Percentiles rank a stretch among this genome's conserved stretches.
Evolutionary conservation across 805 yeast genomes (phyloP).

Genomic region (Ogataea polymorpha): DNA sequence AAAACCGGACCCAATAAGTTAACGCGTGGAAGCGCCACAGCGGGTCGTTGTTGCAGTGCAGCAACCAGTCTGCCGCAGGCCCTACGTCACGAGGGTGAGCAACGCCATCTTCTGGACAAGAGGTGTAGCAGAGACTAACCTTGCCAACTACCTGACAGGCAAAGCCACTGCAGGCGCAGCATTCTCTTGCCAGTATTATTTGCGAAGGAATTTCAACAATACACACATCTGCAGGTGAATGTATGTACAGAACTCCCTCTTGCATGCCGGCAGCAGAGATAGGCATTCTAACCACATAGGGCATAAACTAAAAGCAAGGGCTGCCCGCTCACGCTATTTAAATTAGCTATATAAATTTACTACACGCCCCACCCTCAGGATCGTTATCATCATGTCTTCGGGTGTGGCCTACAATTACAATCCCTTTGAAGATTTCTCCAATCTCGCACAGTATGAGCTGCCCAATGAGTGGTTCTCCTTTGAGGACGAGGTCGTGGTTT

Average conservation of each 20-base stretch:
- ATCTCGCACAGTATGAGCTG: slow-evolving; percentile 7
- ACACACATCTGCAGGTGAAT: slow-evolving; percentile 7
- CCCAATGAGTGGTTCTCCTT: slow-evolving; percentile 10
- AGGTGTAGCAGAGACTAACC: background rate
- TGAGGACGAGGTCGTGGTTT: slow-evolving; percentile 12
- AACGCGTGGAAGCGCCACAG: background rate
- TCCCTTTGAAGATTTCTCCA: slow-evolving; percentile 15
- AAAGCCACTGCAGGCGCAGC: background rate
- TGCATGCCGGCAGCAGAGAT: slow-evolving; percentile 4
- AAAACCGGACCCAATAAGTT: background rate
- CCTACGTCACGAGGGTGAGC: too few species aligned
- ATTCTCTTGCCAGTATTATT: slow-evolving; percentile 4
- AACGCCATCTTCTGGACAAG: too few species aligned
- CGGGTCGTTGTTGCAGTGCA: background rate
- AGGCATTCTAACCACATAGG: slow-evolving; percentile 11
- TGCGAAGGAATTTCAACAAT: slow-evolving; percentile 10
- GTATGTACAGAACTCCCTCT: slow-evolving; percentile 8
- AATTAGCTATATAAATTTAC: background rate
- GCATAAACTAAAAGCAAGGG: slow-evolving; percentile 5
- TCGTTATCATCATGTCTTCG: slow-evolving; percentile 8
- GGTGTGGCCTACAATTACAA: slow-evolving; percentile 15
- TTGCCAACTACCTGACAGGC: background rate
- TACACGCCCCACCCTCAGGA: background rate
- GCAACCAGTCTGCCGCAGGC: too few species aligned
- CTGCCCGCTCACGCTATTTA: background rate